Evolutionary conservation across 2,329 filamentous ascomycete species (phyloP).

Genomic region (Monosporascus sp.): DNA sequence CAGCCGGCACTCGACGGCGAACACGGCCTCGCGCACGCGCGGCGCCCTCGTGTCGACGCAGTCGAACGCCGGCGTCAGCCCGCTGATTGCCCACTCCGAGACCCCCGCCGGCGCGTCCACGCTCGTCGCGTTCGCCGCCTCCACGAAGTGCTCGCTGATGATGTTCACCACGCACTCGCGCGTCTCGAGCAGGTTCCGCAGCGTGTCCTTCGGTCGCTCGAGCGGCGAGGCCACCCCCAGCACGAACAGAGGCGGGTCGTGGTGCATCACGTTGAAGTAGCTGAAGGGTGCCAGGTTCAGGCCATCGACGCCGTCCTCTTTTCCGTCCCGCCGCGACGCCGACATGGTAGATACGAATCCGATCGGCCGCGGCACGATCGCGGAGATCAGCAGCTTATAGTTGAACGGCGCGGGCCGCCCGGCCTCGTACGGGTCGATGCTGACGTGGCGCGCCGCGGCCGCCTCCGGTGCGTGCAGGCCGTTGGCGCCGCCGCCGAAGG

Average conservation of each 20-base stretch:
- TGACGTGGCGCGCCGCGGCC: slow-evolving; percentile 47
- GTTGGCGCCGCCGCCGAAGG: slow-evolving; percentile 61
- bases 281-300: slow-evolving; percentile 81
- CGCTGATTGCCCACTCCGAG: slow-evolving; percentile 74
- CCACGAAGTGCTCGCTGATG: slow-evolving; percentile 75
- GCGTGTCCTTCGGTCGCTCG: slow-evolving; percentile 65
- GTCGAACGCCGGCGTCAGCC: slow-evolving; percentile 63
- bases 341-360: slow-evolving; percentile 51
- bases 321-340: slow-evolving; percentile 49
- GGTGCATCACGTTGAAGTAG: slow-evolving; percentile 77
- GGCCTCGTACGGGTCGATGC: slow-evolving; percentile 74
- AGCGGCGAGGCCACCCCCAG: slow-evolving; percentile 44
- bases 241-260: slow-evolving; percentile 81
- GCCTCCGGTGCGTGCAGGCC: slow-evolving; percentile 25
- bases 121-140: slow-evolving; percentile 78
- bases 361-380: slow-evolving; percentile 77
- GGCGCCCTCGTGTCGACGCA: slow-evolving; percentile 62
- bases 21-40: slow-evolving; percentile 75
- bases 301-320: slow-evolving; percentile 13
- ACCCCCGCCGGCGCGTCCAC: slow-evolving; percentile 73
- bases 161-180: slow-evolving; percentile 82
- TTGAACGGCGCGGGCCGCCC: slow-evolving; percentile 66
- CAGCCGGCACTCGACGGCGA: slow-evolving; percentile 76
- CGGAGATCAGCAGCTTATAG: slow-evolving; percentile 88
- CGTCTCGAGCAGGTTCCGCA: slow-evolving; percentile 66